A percentile compares a stretch with the other conserved stretches of the same genome.
phyloP scores from a whole-genome alignment of 495 filamentous ascomycete genomes.

The Neurospora sublineolata region DNA sequence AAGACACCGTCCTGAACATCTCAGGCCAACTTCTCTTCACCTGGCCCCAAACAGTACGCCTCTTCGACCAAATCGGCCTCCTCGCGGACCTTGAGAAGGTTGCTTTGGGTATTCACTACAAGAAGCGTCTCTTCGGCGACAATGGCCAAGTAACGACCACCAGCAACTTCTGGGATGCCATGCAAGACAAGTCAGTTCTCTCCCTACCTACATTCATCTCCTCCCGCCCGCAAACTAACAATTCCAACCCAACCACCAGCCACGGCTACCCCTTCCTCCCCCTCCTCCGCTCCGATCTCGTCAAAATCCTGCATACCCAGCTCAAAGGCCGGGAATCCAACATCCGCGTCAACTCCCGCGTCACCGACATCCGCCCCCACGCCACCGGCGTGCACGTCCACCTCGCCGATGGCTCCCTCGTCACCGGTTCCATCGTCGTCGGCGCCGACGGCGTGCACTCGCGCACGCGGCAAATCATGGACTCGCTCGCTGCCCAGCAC shows the following conservation, averaged over 20 bases:
- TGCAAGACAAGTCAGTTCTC: constrained; percentile 3
- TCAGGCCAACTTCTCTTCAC: constrained; percentile 26
- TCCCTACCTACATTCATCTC: too few species aligned
- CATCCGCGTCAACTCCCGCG: constrained; percentile 21
- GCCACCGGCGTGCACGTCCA: constrained; percentile 16
- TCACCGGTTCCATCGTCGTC: constrained; percentile 36
- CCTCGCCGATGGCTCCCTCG: constrained; percentile 27
- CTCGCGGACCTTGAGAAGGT: constrained; percentile 28
- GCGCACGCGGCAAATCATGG: constrained; percentile 29
- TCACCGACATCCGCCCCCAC: constrained; percentile 14
- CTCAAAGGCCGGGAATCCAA: constrained; percentile 18
- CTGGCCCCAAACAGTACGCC: constrained; percentile 26
- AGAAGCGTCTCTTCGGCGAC: constrained; percentile 21
- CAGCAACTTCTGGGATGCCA: background rate
- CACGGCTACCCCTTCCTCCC: constrained; percentile 25
- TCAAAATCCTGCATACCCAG: constrained; percentile 25
- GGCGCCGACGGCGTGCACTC: constrained; percentile 43
- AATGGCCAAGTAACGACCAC: constrained; percentile 2
- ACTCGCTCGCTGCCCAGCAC: constrained; percentile 14
- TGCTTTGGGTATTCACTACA: constrained; percentile 53
- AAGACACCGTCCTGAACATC: constrained; percentile 22
- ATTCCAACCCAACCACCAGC: constrained; percentile 4
- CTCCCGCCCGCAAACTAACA: background rate
- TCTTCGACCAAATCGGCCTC: constrained; percentile 40
- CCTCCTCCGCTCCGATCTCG: constrained; percentile 21